A percentile compares a stretch with the other conserved stretches of the same genome.
phyloP scores from a whole-genome alignment of 495 filamentous ascomycete genomes.

The Daldinia vernicosa region DNA sequence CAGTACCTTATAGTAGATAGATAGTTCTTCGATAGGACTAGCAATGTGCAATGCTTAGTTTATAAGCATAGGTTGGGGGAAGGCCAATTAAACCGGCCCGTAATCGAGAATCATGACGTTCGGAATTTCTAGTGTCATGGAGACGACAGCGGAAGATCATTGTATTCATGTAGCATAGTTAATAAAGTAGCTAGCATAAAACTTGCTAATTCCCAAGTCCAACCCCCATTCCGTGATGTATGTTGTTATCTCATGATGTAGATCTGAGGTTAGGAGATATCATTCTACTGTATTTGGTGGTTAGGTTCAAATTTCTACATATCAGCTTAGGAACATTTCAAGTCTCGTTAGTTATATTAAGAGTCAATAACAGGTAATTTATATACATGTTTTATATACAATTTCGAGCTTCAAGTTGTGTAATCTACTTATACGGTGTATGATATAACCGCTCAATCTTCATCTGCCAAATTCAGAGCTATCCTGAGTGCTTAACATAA shows the following conservation, averaged over 20 bases:
- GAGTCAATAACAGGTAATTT: no score
- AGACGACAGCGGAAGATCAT: background rate
- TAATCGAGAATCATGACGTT: constrained; percentile 5
- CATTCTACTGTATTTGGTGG: no score
- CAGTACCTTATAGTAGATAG: constrained; percentile 31
- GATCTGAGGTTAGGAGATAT: background rate
- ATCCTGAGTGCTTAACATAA: background rate
- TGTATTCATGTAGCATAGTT: constrained; percentile 37
- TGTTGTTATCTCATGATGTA: background rate
- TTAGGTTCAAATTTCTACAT: no score
- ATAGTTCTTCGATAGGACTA: constrained; percentile 6
- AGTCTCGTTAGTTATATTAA: no score
- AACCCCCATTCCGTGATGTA: background rate
- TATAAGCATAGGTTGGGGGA: background rate
- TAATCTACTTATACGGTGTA: no score
- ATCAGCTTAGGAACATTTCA: no score
- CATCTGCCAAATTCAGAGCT: background rate
- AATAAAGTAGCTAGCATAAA: constrained; percentile 39
- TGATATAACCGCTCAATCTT: no score
- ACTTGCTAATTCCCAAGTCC: constrained; percentile 18
- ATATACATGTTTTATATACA: no score
- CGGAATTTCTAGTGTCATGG: constrained; percentile 3
- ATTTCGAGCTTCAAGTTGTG: no score
- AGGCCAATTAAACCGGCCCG: background rate
- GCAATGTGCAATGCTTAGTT: background rate